phyloP scores from a whole-genome alignment of 371 early-diverging fungal genomes.

The Blyttiomyces sp. region DNA sequence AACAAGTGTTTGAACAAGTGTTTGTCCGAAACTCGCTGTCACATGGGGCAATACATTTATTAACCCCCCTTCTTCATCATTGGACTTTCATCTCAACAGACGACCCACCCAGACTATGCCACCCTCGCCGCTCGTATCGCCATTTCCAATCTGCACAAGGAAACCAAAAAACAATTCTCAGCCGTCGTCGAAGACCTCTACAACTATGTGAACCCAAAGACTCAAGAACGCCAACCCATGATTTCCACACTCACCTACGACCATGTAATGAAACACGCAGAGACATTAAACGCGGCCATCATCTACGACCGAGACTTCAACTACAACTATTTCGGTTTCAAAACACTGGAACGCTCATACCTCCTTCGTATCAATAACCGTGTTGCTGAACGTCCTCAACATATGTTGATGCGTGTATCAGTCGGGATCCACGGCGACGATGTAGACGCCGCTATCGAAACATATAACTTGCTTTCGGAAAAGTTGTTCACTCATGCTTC shows the following conservation, averaged over 20 bases:
- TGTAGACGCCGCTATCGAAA: constrained; percentile 90
- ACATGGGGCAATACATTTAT: too few species aligned
- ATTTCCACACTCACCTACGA: constrained; percentile 77
- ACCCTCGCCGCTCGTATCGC: constrained; percentile 96
- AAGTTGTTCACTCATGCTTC: constrained; percentile 98
- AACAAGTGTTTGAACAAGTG: not conserved
- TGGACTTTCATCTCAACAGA: constrained; percentile 34
- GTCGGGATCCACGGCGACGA: constrained; percentile 97
- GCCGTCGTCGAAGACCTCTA: constrained; percentile 85
- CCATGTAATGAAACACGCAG: constrained; percentile 72
- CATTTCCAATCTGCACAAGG: constrained; percentile 96
- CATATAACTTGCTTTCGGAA: constrained; percentile 94
- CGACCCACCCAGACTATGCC: constrained; percentile 97
- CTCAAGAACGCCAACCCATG: constrained; percentile 78
- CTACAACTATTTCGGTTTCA: constrained; percentile 98
- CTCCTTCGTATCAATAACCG: constrained; percentile 82
- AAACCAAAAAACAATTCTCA: constrained; percentile 91
- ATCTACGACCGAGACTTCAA: constrained; percentile 94
- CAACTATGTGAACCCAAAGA: constrained; percentile 86
- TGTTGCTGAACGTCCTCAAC: constrained; percentile 96
- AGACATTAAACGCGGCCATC: constrained; percentile 85
- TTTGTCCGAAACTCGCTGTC: too few species aligned
- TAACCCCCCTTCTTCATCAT: constrained; percentile 25
- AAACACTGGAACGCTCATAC: constrained; percentile 96
- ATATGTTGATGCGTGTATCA: constrained; percentile 98